These are phyloP conservation scores for Tulasnella sp. DNA, from an alignment of 768 basidiomycete genomes.

Conservation along the genomic window DNA sequence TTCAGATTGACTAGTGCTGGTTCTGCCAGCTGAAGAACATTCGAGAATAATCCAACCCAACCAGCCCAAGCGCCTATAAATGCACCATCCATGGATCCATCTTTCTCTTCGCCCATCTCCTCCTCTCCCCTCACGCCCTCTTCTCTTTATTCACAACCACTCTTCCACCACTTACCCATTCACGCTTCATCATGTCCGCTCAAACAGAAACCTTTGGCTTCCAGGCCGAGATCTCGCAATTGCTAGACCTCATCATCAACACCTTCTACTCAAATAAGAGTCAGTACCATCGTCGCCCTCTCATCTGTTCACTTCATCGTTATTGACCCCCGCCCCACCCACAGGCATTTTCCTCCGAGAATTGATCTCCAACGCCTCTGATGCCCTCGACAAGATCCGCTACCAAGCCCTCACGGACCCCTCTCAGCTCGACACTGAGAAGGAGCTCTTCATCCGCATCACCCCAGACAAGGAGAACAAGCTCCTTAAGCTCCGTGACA, in stretches of 20 bases:
- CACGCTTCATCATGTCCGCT: slow-evolving; percentile 37
- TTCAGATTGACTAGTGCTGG: not conserved
- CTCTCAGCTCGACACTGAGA: slow-evolving; percentile 79
- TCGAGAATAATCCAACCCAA: slow-evolving; percentile 14
- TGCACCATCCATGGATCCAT: not conserved
- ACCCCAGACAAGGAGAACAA: slow-evolving; percentile 95
- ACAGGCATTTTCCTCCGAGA: slow-evolving; percentile 97
- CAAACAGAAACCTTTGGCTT: slow-evolving; percentile 78
- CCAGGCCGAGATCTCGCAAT: slow-evolving; percentile 99
- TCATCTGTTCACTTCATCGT: not conserved
- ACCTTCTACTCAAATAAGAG: slow-evolving; percentile 99
- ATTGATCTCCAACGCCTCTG: slow-evolving; percentile 93
- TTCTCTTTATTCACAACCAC: not conserved
- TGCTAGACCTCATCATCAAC: slow-evolving; percentile 99
- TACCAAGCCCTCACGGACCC: slow-evolving; percentile 95
- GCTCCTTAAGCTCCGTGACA: slow-evolving; percentile 83
- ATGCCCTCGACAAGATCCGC: slow-evolving; percentile 99
- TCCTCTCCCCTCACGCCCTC: not conserved
- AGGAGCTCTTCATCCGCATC: slow-evolving; percentile 94
- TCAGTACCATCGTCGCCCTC: not conserved
- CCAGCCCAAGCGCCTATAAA: slow-evolving; percentile 12
- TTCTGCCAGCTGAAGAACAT: not conserved
- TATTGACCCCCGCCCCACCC: not conserved
- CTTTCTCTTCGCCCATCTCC: not conserved
- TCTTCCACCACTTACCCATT: slow-evolving; percentile 21